phyloP scores from a whole-genome alignment of 352 stramenopile species.

The Pythium phragmitis region DNA sequence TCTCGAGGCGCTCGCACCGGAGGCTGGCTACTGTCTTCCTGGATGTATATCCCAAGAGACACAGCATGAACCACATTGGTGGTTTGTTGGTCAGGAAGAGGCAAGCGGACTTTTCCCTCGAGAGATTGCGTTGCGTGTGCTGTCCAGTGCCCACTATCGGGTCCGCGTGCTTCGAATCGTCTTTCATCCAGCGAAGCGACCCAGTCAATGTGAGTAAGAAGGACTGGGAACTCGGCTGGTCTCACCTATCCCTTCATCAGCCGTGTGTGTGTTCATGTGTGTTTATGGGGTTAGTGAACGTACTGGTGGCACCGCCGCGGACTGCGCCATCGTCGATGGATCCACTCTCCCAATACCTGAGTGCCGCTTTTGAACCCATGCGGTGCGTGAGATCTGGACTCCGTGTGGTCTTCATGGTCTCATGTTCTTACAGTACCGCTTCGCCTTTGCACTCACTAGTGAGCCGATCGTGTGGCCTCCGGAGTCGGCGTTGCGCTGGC shows the following conservation, averaged over 20 bases:
- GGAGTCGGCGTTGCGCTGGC: slow-evolving; percentile 18
- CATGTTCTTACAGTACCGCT: neutral
- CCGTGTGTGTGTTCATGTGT: neutral
- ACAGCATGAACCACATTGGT: slow-evolving; percentile 1
- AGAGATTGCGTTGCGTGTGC: slow-evolving; percentile 35
- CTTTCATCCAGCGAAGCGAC: slow-evolving; percentile 13
- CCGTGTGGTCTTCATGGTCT: neutral
- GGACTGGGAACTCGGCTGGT: no score
- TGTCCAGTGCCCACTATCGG: slow-evolving; percentile 22
- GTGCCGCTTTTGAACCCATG: slow-evolving; percentile 10
- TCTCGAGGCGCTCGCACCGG: neutral
- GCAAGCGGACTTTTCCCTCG: slow-evolving; percentile 13
- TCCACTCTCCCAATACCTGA: slow-evolving; percentile 20
- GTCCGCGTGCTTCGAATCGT: slow-evolving; percentile 9
- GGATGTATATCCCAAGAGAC: neutral
- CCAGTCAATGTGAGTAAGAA: slow-evolving; percentile 18
- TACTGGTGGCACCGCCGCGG: neutral
- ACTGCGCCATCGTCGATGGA: neutral
- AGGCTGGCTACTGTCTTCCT: neutral
- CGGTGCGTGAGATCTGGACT: slow-evolving; percentile 6
- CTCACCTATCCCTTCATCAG: neutral
- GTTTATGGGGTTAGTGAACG: neutral
- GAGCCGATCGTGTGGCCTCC: slow-evolving; percentile 18
- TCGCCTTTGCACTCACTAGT: neutral
- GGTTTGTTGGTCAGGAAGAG: neutral